Evolutionary conservation across 2,329 filamentous ascomycete genomes (phyloP), one percentile per base, ranked within the genome.

Genomic region (Elsinoe batatas): DNA sequence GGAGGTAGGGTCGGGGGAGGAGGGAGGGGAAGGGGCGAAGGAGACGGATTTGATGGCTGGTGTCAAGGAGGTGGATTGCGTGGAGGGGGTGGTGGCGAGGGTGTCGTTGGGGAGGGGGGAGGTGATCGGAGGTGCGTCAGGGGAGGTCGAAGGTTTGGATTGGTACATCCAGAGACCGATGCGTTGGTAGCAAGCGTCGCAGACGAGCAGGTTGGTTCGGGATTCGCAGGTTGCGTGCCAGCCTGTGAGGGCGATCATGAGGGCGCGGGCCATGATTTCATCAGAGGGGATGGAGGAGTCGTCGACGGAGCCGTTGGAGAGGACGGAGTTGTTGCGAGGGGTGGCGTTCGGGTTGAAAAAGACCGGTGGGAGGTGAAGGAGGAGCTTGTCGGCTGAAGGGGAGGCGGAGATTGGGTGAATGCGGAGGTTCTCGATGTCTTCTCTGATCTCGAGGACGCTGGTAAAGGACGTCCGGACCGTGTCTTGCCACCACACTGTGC

Each of bases 141-240:
- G 20, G 32, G 36, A 40, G 37, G 37, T 12, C 5, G 18, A 12
- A 18, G 50, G 17, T 10, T 42, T 17, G 35, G 37, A 17, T 84
- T 90, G 68, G 68, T 95, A 97, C 75, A 98, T 85, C 93, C 93
- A 98, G 1, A 98, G 76, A 0, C 93, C 93, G 0, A 97, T 76
- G 1, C 91, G 83, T 58, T 93, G 83, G 65, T 95, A 87, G 67
- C 93, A 98, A 17, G 88, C 87, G 57, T 85, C 79, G 69, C 93
- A 98, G 3, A 83, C 83, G 5, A 87, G 84, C 13, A 91, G 80
- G 58, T 88, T 86, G 38, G 84, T 82, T 18, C 85, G 80, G 1
- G 81, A 72, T 56, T 66, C 83, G 69, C 64, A 82, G 71, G 66
- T 76, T 71, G 72, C 74, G n/a, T 67, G 65, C 75, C 75, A 78